Evolutionary conservation across 768 basidiomycete genomes (phyloP), one percentile per base, ranked within the genome.

Genomic region (Dentipellis sp.): DNA sequence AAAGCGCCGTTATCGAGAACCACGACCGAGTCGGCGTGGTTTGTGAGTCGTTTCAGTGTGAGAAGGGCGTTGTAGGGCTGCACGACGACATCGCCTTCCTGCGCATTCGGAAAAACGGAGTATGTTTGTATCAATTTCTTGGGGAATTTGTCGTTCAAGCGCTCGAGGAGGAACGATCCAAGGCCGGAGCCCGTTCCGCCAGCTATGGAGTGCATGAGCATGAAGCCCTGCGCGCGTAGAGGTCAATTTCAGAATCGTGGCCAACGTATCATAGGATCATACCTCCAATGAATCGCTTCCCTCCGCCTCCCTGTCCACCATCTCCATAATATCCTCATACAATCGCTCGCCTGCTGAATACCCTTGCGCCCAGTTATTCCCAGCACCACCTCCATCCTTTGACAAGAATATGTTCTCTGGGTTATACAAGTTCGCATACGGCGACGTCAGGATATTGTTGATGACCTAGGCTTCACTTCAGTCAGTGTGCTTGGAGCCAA

Each of bases 71-170:
- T 99, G 72, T 99, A 99, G 4, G 97, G 97, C 66, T 98, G 97
- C 6, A 99, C 97, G 53, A 99, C 94, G 56, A 99, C 94, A 63
- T 98, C 97, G 37, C 90, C 86, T 63, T 95, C 94, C 61, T 89
- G 83, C 10, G 87, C 83, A 63, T 95, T 93, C 2, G 97, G 97
- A 62, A 99, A 99, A 55, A 99, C 95, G 46, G 94, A 97, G 70
- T 99, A 98, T 5, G 97, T 99, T 67, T 99, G 97, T 47, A 98
- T 94, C 56, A 98, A 81, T 70, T 99, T 99, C 75, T 99, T 99
- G 0, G 97, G 97, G 67, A 97, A 99, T 66, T 88, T 90, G 73
- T 99, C 97, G 71, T 94, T 95, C 45, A 98, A 74, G 23, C 97
- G 84, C 72, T 98, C 97, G 54, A 99, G 83, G 16, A 98, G 75